A percentile compares a stretch with the other conserved stretches of the same genome.
Evolutionary conservation across 2,329 filamentous ascomycete genomes (phyloP).

Genomic region (Claviceps africana): DNA sequence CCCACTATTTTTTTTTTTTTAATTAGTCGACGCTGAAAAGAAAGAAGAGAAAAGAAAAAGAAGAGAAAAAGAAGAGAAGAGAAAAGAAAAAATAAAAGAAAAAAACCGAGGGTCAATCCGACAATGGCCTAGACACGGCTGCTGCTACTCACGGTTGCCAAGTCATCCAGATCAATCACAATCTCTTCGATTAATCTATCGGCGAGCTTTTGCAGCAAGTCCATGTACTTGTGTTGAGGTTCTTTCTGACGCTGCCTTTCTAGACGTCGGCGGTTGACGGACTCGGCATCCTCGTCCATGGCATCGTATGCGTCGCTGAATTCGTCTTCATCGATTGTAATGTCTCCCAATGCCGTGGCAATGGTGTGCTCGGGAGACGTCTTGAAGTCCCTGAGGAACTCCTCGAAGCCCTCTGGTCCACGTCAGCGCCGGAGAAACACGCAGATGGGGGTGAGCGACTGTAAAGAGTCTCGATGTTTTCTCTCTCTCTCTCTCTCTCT

Average conservation of each 20-base stretch:
- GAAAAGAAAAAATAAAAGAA: no score
- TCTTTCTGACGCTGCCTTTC: slow-evolving; percentile 34
- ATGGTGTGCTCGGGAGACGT: slow-evolving; percentile 56
- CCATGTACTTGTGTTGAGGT: slow-evolving; percentile 75
- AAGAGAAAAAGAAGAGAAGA: no score
- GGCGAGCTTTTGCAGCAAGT: slow-evolving; percentile 73
- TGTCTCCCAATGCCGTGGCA: slow-evolving; percentile 66
- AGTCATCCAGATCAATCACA: slow-evolving; percentile 76
- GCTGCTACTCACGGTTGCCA: slow-evolving; percentile 47
- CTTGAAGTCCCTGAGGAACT: slow-evolving; percentile 83
- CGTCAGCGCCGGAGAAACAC: not conserved
- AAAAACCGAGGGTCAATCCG: no score
- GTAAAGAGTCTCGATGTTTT: not conserved
- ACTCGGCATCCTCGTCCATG: slow-evolving; percentile 67
- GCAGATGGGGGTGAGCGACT: not conserved
- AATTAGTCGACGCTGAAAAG: not conserved
- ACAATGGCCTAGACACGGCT: no score
- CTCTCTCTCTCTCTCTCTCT: no score
- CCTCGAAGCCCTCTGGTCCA: slow-evolving; percentile 59
- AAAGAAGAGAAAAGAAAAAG: no score
- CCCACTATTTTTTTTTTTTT: slow-evolving; percentile 43
- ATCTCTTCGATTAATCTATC: slow-evolving; percentile 67
- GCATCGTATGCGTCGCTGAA: slow-evolving; percentile 85
- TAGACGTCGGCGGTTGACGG: slow-evolving; percentile 33
- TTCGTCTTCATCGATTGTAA: slow-evolving; percentile 78